phyloP scores from a whole-genome alignment of 2,329 filamentous ascomycete species.

The Basipetospora chlamydospora region DNA sequence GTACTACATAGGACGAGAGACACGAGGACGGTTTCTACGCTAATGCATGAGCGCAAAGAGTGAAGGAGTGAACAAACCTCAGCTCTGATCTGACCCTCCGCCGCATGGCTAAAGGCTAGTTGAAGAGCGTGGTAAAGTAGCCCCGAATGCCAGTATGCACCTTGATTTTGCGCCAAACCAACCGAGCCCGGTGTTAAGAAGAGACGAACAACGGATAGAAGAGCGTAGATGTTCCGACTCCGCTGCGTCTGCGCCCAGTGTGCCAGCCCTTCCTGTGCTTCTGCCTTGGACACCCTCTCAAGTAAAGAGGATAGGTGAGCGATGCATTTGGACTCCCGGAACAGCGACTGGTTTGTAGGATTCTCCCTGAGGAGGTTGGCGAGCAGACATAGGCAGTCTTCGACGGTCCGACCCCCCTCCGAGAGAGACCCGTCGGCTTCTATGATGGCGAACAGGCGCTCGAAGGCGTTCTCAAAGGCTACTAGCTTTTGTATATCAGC shows the following conservation, averaged over 20 bases:
- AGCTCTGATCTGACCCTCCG: conserved; percentile 64
- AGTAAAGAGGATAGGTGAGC: conserved; percentile 57
- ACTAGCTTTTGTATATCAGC: conserved; percentile 87
- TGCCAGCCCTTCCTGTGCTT: conserved; percentile 41
- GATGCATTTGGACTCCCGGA: conserved; percentile 79
- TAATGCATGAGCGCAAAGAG: background rate
- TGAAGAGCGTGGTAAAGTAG: conserved; percentile 67
- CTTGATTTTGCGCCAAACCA: conserved; percentile 71
- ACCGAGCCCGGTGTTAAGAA: conserved; percentile 72
- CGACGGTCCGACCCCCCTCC: conserved; percentile 74
- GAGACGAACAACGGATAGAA: conserved; percentile 72
- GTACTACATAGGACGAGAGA: background rate
- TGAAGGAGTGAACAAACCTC: conserved; percentile 39
- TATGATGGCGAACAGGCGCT: conserved; percentile 71
- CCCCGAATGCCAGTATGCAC: conserved; percentile 70
- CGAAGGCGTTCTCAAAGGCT: conserved; percentile 88
- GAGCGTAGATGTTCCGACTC: conserved; percentile 83
- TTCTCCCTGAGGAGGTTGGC: conserved; percentile 83
- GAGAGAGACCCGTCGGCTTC: conserved; percentile 65
- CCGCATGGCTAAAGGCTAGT: conserved; percentile 61
- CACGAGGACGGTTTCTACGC: background rate
- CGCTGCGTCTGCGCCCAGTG: conserved; percentile 64
- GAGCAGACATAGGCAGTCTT: conserved; percentile 83
- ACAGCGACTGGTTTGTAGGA: conserved; percentile 81
- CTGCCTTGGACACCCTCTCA: conserved; percentile 36